Base-by-base conservation (phyloP, 2,329 filamentous ascomycete species). In the Penicillium psychrosexuale region DNA sequence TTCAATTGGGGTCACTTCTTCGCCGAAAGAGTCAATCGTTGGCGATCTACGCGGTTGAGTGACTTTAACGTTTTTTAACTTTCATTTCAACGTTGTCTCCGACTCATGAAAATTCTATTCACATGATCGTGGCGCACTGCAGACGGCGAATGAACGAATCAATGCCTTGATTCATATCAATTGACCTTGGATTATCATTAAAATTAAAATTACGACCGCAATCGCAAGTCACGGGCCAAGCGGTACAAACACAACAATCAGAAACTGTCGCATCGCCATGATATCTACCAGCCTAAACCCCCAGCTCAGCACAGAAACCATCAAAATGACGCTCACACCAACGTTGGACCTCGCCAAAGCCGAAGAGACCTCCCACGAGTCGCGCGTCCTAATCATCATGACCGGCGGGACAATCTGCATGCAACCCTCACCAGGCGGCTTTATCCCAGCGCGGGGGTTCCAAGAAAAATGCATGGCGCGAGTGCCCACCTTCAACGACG, bases 331-430 rank as follows among this genome's bases (percentile, higher is more conserved):
- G 17, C 59, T 66, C n/a, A n/a, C 5, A 6, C 68, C 66, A 15
- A 60, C 62, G 43, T 43, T 63, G 61, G 58, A 53, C 27, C 59
- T 65, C 31, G 52, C 53, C 38, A 60, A 61, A 46, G 42, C 57
- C 15, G 67, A 67, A 19, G 60, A 61, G 47, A 27, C 61, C n/a
- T 52, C 69, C 12, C 88, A 87, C 11, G 90, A 95, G 72, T 90
- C 90, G 24, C 82, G 89, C 55, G 89, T 97, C 12, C 80, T 97
- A 61, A 88, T 96, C 66, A 90, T 96, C 73, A 93, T 95, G 78
- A 96, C 92, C 12, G 91, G 90, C 69, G 76, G 71, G 51, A 76
- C 74, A n/a, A 96, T 96, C 66, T 96, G 91, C 76, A 96, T 97
- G 92, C 85, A 88, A 69, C 87, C 86, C 51, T 91, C 90, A 9